Evolutionary conservation across 768 basidiomycete genomes (phyloP).

Genomic region (Porphyrellus cyaneotinctus): DNA sequence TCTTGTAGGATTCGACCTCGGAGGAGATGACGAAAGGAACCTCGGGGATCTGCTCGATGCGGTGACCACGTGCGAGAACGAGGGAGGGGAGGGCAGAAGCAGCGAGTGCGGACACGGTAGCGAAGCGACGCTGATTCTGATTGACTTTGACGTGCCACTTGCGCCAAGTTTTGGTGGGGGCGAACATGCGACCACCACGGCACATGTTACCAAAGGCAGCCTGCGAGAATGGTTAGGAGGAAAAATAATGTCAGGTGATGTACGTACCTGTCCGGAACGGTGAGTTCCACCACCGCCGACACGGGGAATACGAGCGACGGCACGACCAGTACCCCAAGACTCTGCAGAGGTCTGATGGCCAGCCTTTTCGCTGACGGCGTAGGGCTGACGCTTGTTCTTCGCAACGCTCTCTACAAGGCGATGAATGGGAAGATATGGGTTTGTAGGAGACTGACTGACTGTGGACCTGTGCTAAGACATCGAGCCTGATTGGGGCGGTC

Average conservation of each 20-base stretch:
- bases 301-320: slow-evolving; percentile 99
- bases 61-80: slow-evolving; percentile 98
- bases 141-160: slow-evolving; percentile 99
- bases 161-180: slow-evolving; percentile 98
- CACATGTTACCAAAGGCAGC: slow-evolving; percentile 99
- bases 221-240: slow-evolving; percentile 35
- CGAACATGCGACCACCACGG: slow-evolving; percentile 99
- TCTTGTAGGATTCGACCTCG: slow-evolving; percentile 79
- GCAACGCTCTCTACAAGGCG: slow-evolving; percentile 79
- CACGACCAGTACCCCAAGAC: slow-evolving; percentile 99
- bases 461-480: slow-evolving; percentile 98
- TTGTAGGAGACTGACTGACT: slow-evolving; percentile 73
- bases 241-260: neutral
- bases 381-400: slow-evolving; percentile 97
- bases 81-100: slow-evolving; percentile 95
- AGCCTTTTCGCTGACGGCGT: slow-evolving; percentile 95
- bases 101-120: slow-evolving; percentile 94
- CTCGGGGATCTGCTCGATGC: slow-evolving; percentile 95
- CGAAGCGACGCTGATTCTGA: slow-evolving; percentile 98
- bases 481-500: slow-evolving; percentile 96
- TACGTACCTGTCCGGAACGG: slow-evolving; percentile 85
- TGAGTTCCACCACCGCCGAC: slow-evolving; percentile 98
- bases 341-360: slow-evolving; percentile 99
- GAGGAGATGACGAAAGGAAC: slow-evolving; percentile 88
- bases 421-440: neutral